These are phyloP conservation scores for Nicotiana noctiflora DNA, from an alignment of 257 asterid species.

Conservation along the genomic window DNA sequence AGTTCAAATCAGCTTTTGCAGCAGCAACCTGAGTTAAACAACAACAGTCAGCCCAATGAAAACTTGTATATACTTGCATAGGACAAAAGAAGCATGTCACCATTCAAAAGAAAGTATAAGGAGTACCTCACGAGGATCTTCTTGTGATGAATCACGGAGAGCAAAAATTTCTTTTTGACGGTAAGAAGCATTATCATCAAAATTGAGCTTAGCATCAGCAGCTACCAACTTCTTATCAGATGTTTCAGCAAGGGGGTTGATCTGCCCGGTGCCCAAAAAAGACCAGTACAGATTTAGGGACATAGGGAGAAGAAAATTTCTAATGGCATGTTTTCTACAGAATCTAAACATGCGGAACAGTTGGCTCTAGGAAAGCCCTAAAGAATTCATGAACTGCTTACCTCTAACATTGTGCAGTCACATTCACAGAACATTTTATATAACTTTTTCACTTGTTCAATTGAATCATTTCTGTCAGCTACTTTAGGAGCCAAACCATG, in stretches of 20 bases:
- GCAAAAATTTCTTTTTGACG: constrained; percentile 79
- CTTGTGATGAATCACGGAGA: constrained; percentile 87
- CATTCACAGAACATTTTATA: constrained; percentile 83
- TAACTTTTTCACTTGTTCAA: constrained; percentile 93
- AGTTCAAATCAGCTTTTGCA: constrained; percentile 88
- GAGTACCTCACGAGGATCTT: constrained; percentile 91
- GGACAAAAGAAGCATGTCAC: neutral
- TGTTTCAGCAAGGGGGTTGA: constrained; percentile 93
- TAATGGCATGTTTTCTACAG: neutral
- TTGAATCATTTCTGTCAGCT: constrained; percentile 76
- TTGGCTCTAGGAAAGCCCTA: neutral
- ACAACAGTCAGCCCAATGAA: neutral
- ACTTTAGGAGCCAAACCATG: constrained; percentile 84
- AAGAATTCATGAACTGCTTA: constrained; percentile 17
- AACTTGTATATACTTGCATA: neutral
- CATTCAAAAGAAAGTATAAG: neutral
- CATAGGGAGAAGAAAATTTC: neutral
- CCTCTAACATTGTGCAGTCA: constrained; percentile 93
- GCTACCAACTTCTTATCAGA: constrained; percentile 77
- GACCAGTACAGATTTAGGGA: neutral
- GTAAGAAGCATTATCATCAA: constrained; percentile 92
- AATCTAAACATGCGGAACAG: neutral
- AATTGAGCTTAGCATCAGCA: constrained; percentile 94
- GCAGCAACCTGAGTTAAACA: constrained; percentile 65
- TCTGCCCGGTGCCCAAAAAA: constrained; percentile 42